phyloP scores from a whole-genome alignment of 2,329 filamentous ascomycete genomes.

The Trichophyton mentagrophytes region DNA sequence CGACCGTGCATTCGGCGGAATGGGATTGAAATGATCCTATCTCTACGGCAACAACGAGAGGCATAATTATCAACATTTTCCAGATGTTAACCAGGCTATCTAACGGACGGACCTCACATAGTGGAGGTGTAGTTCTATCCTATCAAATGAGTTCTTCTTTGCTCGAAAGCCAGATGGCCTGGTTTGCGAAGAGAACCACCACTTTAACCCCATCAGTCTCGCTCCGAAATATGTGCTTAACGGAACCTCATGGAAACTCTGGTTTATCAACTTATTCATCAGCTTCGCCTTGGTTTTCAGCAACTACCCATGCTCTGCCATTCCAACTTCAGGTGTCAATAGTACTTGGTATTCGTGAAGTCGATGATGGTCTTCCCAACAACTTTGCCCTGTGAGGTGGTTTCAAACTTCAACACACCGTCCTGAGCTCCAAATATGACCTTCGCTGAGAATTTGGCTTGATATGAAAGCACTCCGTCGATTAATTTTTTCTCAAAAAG shows the following conservation, averaged over 20 bases:
- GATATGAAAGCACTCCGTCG: neutral
- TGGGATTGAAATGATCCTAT: slow-evolving; percentile 31
- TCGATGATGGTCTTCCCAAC: neutral
- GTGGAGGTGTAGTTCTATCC: too few species aligned
- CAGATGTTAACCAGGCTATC: neutral
- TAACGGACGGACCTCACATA: neutral
- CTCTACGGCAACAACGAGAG: neutral
- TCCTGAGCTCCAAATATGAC: neutral
- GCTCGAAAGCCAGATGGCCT: too few species aligned
- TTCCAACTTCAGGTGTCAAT: neutral
- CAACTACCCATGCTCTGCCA: neutral
- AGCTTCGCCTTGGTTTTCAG: too few species aligned
- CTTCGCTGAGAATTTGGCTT: neutral
- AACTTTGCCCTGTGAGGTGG: neutral
- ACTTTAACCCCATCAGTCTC: too few species aligned
- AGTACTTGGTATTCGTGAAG: neutral
- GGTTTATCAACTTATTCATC: neutral
- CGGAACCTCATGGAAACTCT: too few species aligned
- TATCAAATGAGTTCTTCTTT: too few species aligned
- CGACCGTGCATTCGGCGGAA: slow-evolving; percentile 41
- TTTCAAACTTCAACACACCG: slow-evolving; percentile 2
- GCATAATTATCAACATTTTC: neutral
- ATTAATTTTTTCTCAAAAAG: neutral
- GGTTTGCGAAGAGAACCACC: too few species aligned
- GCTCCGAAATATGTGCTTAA: too few species aligned